A percentile compares a stretch with the other conserved stretches of the same genome.
Conservation (phyloP, 768 basidiomycete species). For the Calocera cornea region DNA sequence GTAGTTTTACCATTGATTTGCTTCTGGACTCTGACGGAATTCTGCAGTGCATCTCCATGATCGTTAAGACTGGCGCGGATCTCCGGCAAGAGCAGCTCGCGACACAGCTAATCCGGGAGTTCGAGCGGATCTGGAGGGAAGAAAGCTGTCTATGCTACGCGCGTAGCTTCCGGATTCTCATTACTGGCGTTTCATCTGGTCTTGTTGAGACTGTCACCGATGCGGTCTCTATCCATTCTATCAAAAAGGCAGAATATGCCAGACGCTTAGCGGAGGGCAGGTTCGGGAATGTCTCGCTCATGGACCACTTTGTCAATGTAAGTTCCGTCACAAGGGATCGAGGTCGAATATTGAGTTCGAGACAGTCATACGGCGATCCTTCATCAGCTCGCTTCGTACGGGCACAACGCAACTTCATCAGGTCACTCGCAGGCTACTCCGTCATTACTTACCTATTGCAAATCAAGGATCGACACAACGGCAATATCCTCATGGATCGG, state of each 20-base stretch:
- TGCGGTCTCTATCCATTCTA: slow-evolving; percentile 95
- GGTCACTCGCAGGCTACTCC: slow-evolving; percentile 86
- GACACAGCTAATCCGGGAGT: slow-evolving; percentile 85
- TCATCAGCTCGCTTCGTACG: slow-evolving; percentile 74
- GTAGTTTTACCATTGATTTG: slow-evolving; percentile 11
- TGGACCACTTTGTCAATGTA: slow-evolving; percentile 85
- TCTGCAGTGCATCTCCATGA: slow-evolving; percentile 89
- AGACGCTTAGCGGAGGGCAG: slow-evolving; percentile 66
- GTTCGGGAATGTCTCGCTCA: slow-evolving; percentile 72
- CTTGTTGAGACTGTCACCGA: slow-evolving; percentile 97
- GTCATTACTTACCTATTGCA: slow-evolving; percentile 92
- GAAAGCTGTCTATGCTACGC: slow-evolving; percentile 89
- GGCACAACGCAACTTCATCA: slow-evolving; percentile 88
- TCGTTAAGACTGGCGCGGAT: slow-evolving; percentile 96
- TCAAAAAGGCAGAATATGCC: slow-evolving; percentile 98
- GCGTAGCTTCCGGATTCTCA: slow-evolving; percentile 89
- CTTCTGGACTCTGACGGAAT: slow-evolving; percentile 33
- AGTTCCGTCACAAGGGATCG: slow-evolving; percentile 19
- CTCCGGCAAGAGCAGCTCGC: slow-evolving; percentile 95
- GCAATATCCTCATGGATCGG: slow-evolving; percentile 90
- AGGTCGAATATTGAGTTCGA: background rate
- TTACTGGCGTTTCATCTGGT: slow-evolving; percentile 85
- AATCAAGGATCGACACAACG: slow-evolving; percentile 97
- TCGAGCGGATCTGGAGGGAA: slow-evolving; percentile 88
- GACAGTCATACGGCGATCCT: slow-evolving; percentile 78